Evolutionary conservation across 352 stramenopile genomes (phyloP).

Genomic region (Phytophthora uliginosa): DNA sequence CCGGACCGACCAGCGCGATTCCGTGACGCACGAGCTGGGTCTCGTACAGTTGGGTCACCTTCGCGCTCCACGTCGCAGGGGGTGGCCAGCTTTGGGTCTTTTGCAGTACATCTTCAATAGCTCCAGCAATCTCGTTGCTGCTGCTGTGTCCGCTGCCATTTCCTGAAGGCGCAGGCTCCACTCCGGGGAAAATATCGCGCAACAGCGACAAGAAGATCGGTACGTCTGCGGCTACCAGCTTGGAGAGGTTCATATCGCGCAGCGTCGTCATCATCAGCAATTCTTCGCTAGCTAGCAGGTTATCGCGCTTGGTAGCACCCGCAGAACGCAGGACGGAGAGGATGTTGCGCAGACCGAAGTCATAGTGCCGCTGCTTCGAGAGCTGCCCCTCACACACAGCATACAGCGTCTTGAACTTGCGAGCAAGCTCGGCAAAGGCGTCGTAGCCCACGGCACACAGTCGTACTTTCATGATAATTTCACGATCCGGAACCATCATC

Average conservation of each 20-base stretch:
- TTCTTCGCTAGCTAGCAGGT: conserved; percentile 94
- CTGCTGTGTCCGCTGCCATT: conserved; percentile 20
- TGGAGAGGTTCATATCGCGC: conserved; percentile 95
- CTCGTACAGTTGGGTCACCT: conserved; percentile 95
- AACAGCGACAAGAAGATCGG: conserved; percentile 94
- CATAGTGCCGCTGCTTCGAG: conserved; percentile 95
- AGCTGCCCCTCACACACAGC: conserved; percentile 96
- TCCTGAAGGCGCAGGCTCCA: conserved; percentile 50
- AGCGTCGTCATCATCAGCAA: conserved; percentile 97
- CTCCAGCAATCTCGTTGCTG: conserved; percentile 81
- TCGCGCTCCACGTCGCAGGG: conserved; percentile 79
- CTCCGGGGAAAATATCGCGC: conserved; percentile 87
- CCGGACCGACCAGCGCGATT: conserved; percentile 92
- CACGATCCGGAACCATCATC: conserved; percentile 98
- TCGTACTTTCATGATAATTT: conserved; percentile 97
- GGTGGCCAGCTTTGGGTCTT: conserved; percentile 51
- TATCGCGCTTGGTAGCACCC: conserved; percentile 95
- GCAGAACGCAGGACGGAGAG: conserved; percentile 96
- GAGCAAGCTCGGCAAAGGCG: conserved; percentile 93
- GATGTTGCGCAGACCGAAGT: conserved; percentile 96
- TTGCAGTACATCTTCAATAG: conserved; percentile 77
- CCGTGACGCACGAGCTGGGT: conserved; percentile 94
- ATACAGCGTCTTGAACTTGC: conserved; percentile 98
- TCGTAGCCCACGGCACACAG: conserved; percentile 95
- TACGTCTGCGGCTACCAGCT: conserved; percentile 93